A percentile compares a stretch with the other conserved stretches of the same genome.
Conservation (phyloP, 140 eudicot species). For the Flaveria floridana region DNA sequence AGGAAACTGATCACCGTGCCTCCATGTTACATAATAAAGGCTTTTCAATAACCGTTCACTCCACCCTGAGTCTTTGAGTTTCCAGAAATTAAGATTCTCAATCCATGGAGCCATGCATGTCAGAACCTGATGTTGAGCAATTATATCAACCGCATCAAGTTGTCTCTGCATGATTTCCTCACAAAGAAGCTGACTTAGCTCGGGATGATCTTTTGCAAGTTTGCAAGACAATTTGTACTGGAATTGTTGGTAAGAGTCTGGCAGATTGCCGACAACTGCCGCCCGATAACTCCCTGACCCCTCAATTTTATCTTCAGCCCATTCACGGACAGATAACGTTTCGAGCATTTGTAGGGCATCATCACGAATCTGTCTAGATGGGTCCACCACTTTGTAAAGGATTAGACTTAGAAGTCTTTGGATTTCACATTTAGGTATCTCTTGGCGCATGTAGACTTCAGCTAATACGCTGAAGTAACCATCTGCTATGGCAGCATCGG, state of each 20-base stretch:
- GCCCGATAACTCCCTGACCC: constrained; percentile 90
- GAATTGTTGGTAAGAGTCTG: constrained; percentile 98
- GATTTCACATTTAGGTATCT: constrained; percentile 95
- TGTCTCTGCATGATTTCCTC: constrained; percentile 99
- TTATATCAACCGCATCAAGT: constrained; percentile 97
- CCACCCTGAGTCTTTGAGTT: constrained; percentile 96
- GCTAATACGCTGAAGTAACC: constrained; percentile 98
- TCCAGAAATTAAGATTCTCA: constrained; percentile 93
- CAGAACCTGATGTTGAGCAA: constrained; percentile 95
- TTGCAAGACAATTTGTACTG: constrained; percentile 96
- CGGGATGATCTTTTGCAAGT: constrained; percentile 99
- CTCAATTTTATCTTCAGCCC: constrained; percentile 96
- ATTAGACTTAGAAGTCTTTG: constrained; percentile 88
- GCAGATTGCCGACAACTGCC: constrained; percentile 98
- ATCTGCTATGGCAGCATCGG: constrained; percentile 94
- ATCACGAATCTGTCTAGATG: constrained; percentile 95
- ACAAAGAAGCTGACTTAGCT: constrained; percentile 91
- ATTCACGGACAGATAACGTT: constrained; percentile 88
- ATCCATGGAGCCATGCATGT: constrained; percentile 99
- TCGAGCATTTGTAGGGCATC: constrained; percentile 99
- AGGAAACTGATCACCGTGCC: constrained; percentile 98
- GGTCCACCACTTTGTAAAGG: constrained; percentile 97
- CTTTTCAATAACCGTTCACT: constrained; percentile 84
- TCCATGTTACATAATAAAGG: constrained; percentile 89
- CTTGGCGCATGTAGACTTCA: constrained; percentile 99